phyloP scores from a whole-genome alignment of 129 eudicot species.

The Flaveria trinervia region DNA sequence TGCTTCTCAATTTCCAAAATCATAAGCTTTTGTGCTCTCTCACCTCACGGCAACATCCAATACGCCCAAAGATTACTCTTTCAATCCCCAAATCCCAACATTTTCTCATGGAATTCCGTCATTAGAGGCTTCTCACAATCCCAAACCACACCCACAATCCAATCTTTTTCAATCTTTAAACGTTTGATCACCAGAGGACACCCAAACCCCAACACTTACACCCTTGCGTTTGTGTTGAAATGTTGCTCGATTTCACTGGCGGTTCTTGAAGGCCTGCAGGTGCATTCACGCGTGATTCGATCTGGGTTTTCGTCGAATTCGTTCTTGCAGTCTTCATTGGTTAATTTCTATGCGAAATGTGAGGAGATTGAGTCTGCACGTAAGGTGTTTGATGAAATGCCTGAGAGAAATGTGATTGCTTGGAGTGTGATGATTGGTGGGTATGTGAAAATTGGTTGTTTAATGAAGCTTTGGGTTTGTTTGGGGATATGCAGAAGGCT shows the following conservation, averaged over 20 bases:
- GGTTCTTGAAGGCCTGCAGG: conserved; percentile 46
- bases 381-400: conserved; percentile 61
- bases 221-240: conserved; percentile 50
- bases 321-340: conserved; percentile 45
- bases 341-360: conserved; percentile 51
- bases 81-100: conserved; percentile 47
- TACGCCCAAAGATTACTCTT: conserved; percentile 44
- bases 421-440: conserved; percentile 73
- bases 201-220: conserved; percentile 48
- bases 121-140: conserved; percentile 36
- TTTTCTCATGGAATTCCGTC: conserved; percentile 49
- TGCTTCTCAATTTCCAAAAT: conserved; percentile 56
- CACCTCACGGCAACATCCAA: conserved; percentile 33
- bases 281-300: conserved; percentile 49
- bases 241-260: conserved; percentile 45
- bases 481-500: conserved; percentile 55
- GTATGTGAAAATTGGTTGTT: conserved; percentile 45
- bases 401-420: conserved; percentile 45
- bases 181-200: conserved; percentile 31
- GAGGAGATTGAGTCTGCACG: conserved; percentile 46
- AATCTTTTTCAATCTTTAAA: conserved; percentile 49
- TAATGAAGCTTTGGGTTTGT: conserved; percentile 48
- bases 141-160: conserved; percentile 32
- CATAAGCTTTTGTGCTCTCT: conserved; percentile 48
- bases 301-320: conserved; percentile 42